Conservation (phyloP, 768 basidiomycete species). For the Pleurotus salmoneostramineus region DNA sequence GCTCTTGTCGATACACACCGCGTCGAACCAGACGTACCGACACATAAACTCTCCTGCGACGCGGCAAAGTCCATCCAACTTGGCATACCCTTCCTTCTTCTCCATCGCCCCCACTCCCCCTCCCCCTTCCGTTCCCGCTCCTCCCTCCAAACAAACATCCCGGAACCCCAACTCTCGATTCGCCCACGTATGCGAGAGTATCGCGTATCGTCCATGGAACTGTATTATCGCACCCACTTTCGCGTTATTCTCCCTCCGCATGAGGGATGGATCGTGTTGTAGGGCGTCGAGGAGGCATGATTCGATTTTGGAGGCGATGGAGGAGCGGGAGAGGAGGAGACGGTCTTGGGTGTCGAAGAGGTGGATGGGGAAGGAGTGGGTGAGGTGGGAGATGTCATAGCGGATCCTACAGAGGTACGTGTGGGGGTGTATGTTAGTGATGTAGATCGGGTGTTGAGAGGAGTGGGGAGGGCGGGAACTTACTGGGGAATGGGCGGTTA, state of each 20-base stretch:
- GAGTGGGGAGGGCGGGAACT: too few relatives aligned
- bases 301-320: neutral
- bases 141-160: neutral
- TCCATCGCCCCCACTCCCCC: neutral
- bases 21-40: neutral
- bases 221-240: neutral
- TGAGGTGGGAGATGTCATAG: neutral
- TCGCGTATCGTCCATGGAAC: neutral
- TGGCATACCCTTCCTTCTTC: neutral
- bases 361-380: neutral
- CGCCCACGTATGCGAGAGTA: neutral
- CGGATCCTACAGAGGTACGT: too few relatives aligned
- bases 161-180: neutral
- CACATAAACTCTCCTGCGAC: neutral
- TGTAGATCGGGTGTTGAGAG: too few relatives aligned
- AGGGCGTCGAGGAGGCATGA: neutral
- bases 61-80: neutral
- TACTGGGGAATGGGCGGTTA: too few relatives aligned
- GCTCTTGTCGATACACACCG: neutral
- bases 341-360: neutral
- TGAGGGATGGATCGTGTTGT: neutral
- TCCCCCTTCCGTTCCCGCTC: too few relatives aligned
- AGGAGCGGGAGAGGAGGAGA: neutral
- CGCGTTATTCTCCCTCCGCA: neutral
- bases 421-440: too few relatives aligned